A percentile compares a stretch with the other conserved stretches of the same genome.
Evolutionary conservation across 1,284 basidiomycete genomes (phyloP).

Genomic region (Tranzscheliella williamsii): DNA sequence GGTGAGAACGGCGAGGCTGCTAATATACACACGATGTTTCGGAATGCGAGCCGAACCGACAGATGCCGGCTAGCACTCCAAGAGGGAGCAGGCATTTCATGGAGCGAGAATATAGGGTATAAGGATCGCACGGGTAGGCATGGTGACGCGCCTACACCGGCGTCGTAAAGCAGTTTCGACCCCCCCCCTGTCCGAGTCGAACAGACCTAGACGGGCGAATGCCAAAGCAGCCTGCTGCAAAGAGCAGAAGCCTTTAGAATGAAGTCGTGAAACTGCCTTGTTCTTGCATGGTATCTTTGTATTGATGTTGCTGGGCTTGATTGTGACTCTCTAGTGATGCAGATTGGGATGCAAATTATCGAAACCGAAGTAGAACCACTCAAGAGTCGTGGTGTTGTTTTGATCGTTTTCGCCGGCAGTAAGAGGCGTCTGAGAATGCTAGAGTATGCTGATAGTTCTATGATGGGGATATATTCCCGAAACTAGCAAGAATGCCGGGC

Average conservation of each 20-base stretch:
- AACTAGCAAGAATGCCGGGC: not conserved
- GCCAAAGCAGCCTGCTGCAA: not conserved
- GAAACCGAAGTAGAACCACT: not conserved
- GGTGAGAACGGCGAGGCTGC: not conserved
- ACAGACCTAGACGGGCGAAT: not conserved
- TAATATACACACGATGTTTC: not conserved
- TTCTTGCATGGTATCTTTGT: slow-evolving; percentile 3
- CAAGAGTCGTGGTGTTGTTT: not conserved
- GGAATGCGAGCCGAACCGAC: not conserved
- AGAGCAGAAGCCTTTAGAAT: not conserved
- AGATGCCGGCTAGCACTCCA: not conserved
- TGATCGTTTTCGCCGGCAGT: not conserved
- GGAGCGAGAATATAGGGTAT: not conserved
- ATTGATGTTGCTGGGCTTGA: not conserved
- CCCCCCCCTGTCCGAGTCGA: not conserved
- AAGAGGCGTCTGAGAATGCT: not conserved
- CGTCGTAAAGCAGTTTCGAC: not conserved
- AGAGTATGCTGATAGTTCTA: not conserved
- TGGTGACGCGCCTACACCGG: not conserved
- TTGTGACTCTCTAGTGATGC: slow-evolving; percentile 4
- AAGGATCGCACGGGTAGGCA: not conserved
- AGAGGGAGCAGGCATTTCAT: not conserved
- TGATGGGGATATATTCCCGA: not conserved
- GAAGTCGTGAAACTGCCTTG: not conserved
- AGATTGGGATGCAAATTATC: slow-evolving; percentile 1